These are phyloP conservation scores for Sugiyamaella sp. DNA, from an alignment of 1,139 yeast species.

Conservation along the genomic window DNA sequence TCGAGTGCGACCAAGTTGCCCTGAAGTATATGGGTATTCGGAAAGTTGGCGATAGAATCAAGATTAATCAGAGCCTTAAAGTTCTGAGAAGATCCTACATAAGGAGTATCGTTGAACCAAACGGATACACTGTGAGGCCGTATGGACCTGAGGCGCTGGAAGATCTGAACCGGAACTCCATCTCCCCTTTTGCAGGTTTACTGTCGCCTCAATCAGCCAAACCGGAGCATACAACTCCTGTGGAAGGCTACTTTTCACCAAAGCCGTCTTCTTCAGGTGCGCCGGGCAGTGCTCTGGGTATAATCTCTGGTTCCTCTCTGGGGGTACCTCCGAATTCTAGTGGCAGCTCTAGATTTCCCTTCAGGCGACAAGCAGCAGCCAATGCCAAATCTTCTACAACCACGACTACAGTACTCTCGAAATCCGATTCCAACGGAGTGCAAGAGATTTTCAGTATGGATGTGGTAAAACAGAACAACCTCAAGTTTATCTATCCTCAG, in stretches of 20 bases:
- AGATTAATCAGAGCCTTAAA: slow-evolving; percentile 56
- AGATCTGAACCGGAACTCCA: slow-evolving; percentile 30
- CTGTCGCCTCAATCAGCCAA: neutral
- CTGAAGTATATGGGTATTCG: slow-evolving; percentile 73
- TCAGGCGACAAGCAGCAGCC: neutral
- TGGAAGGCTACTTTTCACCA: slow-evolving; percentile 28
- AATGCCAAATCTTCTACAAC: slow-evolving; percentile 11
- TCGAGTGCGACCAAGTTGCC: slow-evolving; percentile 68
- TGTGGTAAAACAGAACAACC: slow-evolving; percentile 48
- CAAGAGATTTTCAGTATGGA: slow-evolving; percentile 36
- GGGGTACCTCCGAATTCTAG: slow-evolving; percentile 8
- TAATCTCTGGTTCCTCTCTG: slow-evolving; percentile 19
- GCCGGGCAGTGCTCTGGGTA: slow-evolving; percentile 1
- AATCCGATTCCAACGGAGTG: slow-evolving; percentile 12
- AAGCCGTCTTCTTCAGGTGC: neutral
- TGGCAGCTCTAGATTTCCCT: slow-evolving; percentile 4
- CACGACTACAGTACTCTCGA: slow-evolving; percentile 16
- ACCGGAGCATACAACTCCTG: slow-evolving; percentile 23
- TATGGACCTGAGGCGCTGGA: slow-evolving; percentile 23
- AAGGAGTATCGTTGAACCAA: neutral
- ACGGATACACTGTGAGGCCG: neutral
- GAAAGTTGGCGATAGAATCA: slow-evolving; percentile 80
- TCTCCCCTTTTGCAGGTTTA: slow-evolving; percentile 32
- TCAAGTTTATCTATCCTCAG: slow-evolving; percentile 59
- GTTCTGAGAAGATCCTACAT: slow-evolving; percentile 29